These are phyloP conservation scores for Gnomoniopsis smithogilvyi DNA, from an alignment of 2,329 filamentous ascomycete genomes.

Conservation along the genomic window DNA sequence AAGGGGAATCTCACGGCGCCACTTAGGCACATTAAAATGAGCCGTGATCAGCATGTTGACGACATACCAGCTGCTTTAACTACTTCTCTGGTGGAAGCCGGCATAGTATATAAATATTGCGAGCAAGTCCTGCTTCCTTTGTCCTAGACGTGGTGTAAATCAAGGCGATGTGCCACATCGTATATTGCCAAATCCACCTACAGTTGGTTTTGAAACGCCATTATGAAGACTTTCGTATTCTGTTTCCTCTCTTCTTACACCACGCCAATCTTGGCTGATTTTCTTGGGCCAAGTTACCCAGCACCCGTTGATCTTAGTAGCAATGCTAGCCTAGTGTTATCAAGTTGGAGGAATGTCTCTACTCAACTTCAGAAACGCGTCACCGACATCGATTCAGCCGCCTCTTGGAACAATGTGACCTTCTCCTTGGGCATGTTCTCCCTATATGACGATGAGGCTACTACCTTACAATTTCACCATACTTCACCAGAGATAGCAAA, in stretches of 20 bases:
- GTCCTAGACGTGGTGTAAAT: too few relatives aligned
- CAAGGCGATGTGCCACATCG: neutral
- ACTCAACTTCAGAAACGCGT: slow-evolving; percentile 21
- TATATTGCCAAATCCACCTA: neutral
- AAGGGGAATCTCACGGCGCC: too few relatives aligned
- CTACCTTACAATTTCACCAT: slow-evolving; percentile 32
- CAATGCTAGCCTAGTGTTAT: slow-evolving; percentile 28
- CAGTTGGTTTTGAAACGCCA: neutral
- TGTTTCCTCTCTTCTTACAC: neutral
- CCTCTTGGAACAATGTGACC: slow-evolving; percentile 28
- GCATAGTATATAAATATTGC: too few relatives aligned
- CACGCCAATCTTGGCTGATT: slow-evolving; percentile 18
- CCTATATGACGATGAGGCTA: slow-evolving; percentile 29
- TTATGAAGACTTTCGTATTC: neutral
- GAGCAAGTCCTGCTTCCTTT: too few relatives aligned
- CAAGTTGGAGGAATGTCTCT: slow-evolving; percentile 32
- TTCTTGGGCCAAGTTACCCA: slow-evolving; percentile 31
- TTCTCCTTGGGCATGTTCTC: slow-evolving; percentile 39
- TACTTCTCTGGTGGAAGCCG: too few relatives aligned
- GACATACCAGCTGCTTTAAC: too few relatives aligned
- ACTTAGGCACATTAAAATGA: too few relatives aligned
- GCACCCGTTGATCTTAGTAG: slow-evolving; percentile 31
- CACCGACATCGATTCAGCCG: slow-evolving; percentile 10
- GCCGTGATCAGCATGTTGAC: too few relatives aligned
- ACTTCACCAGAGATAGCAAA: slow-evolving; percentile 30